Evolutionary conservation across 1,139 yeast species (phyloP).

Genomic region (Blastobotrys ciferrii): DNA sequence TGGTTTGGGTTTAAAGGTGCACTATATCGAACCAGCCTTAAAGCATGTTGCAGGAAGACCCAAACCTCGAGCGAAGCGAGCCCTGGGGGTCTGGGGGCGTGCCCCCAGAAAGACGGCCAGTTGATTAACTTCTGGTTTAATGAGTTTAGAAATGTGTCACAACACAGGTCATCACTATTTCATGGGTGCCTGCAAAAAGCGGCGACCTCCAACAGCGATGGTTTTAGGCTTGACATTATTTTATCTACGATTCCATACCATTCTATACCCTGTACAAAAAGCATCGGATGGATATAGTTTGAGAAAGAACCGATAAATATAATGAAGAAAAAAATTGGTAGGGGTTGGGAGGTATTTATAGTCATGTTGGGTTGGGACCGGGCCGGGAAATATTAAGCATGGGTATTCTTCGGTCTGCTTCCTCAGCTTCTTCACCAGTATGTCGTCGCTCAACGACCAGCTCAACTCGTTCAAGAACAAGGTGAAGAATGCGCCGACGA

Average conservation of each 20-base stretch:
- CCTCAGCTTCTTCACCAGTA: constrained; percentile 14
- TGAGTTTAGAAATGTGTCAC: constrained; percentile 53
- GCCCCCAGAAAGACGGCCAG: too few species aligned
- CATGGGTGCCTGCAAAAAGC: constrained; percentile 68
- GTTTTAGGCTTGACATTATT: constrained; percentile 62
- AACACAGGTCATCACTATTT: constrained; percentile 86
- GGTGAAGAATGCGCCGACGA: constrained; percentile 55
- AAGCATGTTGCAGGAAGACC: too few species aligned
- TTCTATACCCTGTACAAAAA: constrained; percentile 11
- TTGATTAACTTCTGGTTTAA: too few species aligned
- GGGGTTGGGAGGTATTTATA: neutral
- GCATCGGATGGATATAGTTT: constrained; percentile 14
- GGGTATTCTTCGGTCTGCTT: neutral
- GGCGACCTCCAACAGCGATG: constrained; percentile 95
- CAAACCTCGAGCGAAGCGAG: too few species aligned
- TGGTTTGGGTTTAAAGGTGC: too few species aligned
- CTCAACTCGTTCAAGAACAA: constrained; percentile 60
- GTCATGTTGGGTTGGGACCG: neutral
- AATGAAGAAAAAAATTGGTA: neutral
- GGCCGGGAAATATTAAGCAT: neutral
- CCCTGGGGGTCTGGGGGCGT: too few species aligned
- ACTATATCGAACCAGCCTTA: too few species aligned
- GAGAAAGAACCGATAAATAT: constrained; percentile 1
- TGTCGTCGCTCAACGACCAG: constrained; percentile 43
- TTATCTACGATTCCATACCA: constrained; percentile 9